phyloP scores from a whole-genome alignment of 2,329 filamentous ascomycete genomes.

The Venturia oleaginea region DNA sequence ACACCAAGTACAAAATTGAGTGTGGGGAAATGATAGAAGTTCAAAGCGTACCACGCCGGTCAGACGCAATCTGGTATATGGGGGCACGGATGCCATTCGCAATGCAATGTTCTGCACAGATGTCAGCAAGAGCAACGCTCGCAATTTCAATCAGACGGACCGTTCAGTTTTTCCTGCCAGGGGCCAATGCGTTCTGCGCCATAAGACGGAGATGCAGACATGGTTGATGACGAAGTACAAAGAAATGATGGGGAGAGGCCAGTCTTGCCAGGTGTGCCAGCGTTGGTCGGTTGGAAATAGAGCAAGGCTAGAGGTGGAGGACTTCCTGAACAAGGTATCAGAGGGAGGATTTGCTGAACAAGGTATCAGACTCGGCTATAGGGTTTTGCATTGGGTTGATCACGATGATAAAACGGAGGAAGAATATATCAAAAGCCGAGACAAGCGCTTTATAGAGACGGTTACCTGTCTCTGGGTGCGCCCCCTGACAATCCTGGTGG shows the following conservation, averaged over 20 bases:
- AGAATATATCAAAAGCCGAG: slow-evolving; percentile 8
- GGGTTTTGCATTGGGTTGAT: neutral
- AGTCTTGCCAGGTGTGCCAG: slow-evolving; percentile 10
- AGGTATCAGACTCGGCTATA: neutral
- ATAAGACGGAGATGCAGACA: slow-evolving; percentile 1
- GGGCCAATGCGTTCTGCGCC: slow-evolving; percentile 9
- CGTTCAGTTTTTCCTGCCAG: slow-evolving; percentile 14
- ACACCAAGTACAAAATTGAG: neutral
- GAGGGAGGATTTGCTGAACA: too few relatives aligned
- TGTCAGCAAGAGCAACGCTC: neutral
- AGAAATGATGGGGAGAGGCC: slow-evolving; percentile 1
- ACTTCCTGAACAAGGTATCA: neutral
- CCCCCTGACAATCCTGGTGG: neutral
- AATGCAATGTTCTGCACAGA: slow-evolving; percentile 34
- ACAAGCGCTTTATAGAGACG: slow-evolving; percentile 12
- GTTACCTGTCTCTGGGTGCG: neutral
- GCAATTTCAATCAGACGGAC: slow-evolving; percentile 7
- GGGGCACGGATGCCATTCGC: slow-evolving; percentile 45
- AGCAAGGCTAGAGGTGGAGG: slow-evolving; percentile 7
- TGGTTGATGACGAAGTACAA: slow-evolving; percentile 3
- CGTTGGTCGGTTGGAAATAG: neutral
- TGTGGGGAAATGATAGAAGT: neutral
- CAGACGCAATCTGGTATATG: slow-evolving; percentile 62
- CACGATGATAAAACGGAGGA: neutral
- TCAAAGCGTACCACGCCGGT: slow-evolving; percentile 55